Base-by-base conservation (phyloP, 179 eudicot species). In the Amaranthus tricolor region DNA sequence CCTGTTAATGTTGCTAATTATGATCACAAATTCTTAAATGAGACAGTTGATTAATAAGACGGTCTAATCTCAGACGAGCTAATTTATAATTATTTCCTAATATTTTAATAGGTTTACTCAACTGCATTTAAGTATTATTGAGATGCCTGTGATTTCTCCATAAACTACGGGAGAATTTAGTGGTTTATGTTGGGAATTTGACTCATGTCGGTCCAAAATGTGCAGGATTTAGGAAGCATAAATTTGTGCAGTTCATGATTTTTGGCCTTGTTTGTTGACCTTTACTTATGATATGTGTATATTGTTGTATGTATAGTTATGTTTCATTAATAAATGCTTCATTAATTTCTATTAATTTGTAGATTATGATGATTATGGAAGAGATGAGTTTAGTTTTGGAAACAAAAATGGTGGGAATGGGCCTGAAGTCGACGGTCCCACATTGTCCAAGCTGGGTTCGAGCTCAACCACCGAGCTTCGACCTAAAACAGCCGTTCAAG, bases 341-440 rank as follows among this genome's bases (percentile, higher is more conserved):
- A 55, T 40, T n/a, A 53, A 14, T 77, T 31, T 40, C 17, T 5
- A 7, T 68, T 48, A 9, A 24, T 63, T 15, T 79, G 72, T 79
- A 93, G 97, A 89, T 75, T 91, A 88, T 78, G 93, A 87, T 63
- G 88, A 86, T 54, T 87, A 82, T 70, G 88, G 93, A 9, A 86
- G 89, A 21, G 95, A 93, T 52, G 93, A 85, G 76, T 88, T 91
- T 55, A 87, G 92, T 71, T 86, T 89, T 67, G 96, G 89, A 8
- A 86, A 87, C 77, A 85, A 68, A 75, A 71, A 69, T 7, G 89
- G 72, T 67, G 84, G 65, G 2, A 84, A 82, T 58, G 93, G 85
- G 58, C 70, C 55, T 19, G 88, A 83, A 0, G 83, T 81, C 0
- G 94, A 85, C n/a, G 98, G 89, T 9, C 92, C 92, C 0, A 84